Evolutionary conservation across 768 basidiomycete species (phyloP).

Genomic region (Podaxis sp.): DNA sequence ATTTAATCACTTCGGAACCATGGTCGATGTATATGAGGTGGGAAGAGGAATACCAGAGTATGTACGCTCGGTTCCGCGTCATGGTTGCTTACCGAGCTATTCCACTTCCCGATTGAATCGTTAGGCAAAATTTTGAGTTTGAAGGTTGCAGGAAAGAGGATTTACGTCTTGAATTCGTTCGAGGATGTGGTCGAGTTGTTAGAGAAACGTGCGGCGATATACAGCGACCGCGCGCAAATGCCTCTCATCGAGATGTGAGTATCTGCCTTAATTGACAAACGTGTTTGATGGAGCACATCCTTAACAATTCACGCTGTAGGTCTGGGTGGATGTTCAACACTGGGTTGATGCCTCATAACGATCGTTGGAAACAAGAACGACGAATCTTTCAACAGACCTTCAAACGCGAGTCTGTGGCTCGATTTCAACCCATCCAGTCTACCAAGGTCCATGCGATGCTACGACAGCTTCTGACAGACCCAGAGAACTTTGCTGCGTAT

Average conservation of each 20-base stretch:
- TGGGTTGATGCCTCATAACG: constrained; percentile 4
- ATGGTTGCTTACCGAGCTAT: neutral
- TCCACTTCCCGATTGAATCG: neutral
- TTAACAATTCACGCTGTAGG: neutral
- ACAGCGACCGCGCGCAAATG: neutral
- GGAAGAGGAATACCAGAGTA: neutral
- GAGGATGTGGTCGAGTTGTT: neutral
- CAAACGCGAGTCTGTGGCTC: constrained; percentile 4
- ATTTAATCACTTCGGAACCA: neutral
- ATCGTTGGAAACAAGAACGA: constrained; percentile 4
- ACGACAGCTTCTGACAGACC: neutral
- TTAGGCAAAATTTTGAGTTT: constrained; percentile 6
- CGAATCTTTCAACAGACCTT: constrained; percentile 4
- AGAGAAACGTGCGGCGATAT: constrained; percentile 6
- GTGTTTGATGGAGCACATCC: neutral
- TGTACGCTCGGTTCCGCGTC: neutral
- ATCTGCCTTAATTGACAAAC: neutral
- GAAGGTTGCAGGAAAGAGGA: constrained; percentile 1
- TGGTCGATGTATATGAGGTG: constrained; percentile 6
- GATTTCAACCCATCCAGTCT: neutral
- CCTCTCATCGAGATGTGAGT: constrained; percentile 5
- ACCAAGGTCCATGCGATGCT: constrained; percentile 6
- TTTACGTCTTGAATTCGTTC: neutral
- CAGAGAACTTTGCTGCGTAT: constrained; percentile 5
- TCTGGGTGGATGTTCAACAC: constrained; percentile 12